phyloP scores from a whole-genome alignment of 176 grass and related monocot genomes.

The Musa acuminata region DNA sequence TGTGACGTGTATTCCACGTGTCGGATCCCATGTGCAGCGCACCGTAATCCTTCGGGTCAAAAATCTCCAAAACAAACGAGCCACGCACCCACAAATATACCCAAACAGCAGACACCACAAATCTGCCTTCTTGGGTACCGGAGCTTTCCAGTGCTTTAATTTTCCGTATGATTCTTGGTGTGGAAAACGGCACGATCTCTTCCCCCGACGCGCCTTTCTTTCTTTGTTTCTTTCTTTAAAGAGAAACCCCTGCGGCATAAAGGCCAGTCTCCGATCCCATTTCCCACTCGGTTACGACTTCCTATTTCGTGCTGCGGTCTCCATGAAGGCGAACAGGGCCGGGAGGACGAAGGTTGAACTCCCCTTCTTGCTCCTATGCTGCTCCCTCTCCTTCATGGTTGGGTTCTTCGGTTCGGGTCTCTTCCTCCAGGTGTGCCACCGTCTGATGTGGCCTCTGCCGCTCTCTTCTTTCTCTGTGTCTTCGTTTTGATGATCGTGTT shows the following conservation, averaged over 20 bases:
- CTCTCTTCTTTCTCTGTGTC: neutral
- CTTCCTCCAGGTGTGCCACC: neutral
- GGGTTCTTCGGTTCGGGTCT: constrained; percentile 14
- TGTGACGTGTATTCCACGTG: no score
- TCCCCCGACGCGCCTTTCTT: neutral
- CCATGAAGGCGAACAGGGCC: neutral
- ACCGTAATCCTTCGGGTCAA: no score
- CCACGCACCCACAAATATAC: no score
- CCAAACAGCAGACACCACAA: no score
- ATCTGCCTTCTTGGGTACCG: no score
- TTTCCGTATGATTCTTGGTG: no score
- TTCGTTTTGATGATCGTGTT: neutral
- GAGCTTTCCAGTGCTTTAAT: no score
- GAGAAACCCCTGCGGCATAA: neutral
- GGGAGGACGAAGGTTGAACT: constrained; percentile 1
- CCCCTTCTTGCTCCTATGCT: constrained; percentile 8
- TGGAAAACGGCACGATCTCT: neutral
- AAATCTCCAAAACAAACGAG: no score
- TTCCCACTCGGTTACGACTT: neutral
- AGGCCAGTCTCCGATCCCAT: neutral
- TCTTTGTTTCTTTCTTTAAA: neutral
- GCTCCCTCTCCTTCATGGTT: neutral
- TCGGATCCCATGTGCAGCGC: no score
- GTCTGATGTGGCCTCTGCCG: no score
- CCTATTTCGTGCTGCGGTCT: neutral